Evolutionary conservation across 108 stramenopile species (phyloP), one percentile per base, ranked within the genome.

Genomic region (Schizochytrium sp.): DNA sequence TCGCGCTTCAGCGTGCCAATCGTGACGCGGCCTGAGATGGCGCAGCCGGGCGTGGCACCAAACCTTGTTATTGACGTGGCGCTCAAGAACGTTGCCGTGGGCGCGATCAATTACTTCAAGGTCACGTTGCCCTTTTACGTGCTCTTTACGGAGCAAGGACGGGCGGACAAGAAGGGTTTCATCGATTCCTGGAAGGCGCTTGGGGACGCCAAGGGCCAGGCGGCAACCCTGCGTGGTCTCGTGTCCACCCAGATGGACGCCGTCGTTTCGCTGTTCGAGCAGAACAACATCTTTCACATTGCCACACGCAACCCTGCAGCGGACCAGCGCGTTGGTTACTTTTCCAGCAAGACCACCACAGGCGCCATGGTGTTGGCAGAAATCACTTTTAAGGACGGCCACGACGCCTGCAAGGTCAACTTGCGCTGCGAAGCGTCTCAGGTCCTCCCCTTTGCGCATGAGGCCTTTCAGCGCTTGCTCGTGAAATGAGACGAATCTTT

Each of bases 291-390:
- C 76, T 96, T 95, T 89, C 96, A 96, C 91, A 96, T 98, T 87
- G 97, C 96, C n/a, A 95, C 96, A 47, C 96, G 97, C 60, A 96
- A 96, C 90, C 63, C 63, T 16, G 93, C 95, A 12, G 96, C 95
- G 60, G 98, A 96, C 23, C 97, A 97, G 90, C 96, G 96, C 87
- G 97, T 97, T 57, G 96, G 95, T 29, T 98, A 98, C 91, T 97
- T 96, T 88, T 94, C 92, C 57, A 95, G 95, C 94, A 91, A 92
- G 57, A 97, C 96, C 60, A 88, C 93, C 25, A 95, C 96, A 19
- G 93, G 92, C 8, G 87, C 90, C 44, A 8, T 6, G 19, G 94
- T 94, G 94, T 91, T 97, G 89, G 94, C 96, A 5, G 98, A 98
- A 88, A 93, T 98, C 58, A 98, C 97, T 59, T 97, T 97, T 94